Conservation (phyloP, 148 eudicot species). For the Vaccinium myrtillus region DNA sequence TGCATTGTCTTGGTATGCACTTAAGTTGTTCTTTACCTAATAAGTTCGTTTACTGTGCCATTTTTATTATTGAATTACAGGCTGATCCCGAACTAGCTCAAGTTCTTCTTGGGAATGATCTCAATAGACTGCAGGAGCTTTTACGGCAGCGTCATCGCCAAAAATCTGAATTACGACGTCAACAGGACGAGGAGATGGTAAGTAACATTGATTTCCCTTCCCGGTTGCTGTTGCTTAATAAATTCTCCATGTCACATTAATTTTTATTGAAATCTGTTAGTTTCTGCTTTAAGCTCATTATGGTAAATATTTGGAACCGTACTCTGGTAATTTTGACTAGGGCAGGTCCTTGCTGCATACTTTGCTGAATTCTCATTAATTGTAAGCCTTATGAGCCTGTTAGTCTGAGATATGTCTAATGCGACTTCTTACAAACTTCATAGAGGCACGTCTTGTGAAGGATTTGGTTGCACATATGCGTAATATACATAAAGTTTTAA, state of each 20-base stretch:
- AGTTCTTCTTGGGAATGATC: constrained; percentile 73
- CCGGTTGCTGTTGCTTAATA: background rate
- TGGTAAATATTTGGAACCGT: background rate
- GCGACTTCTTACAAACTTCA: too few species aligned
- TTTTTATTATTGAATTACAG: constrained; percentile 39
- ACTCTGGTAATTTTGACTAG: background rate
- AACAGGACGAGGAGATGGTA: constrained; percentile 72
- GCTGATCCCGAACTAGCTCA: constrained; percentile 92
- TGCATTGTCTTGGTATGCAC: background rate
- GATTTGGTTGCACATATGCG: too few species aligned
- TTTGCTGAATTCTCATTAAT: background rate
- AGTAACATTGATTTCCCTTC: constrained; percentile 26
- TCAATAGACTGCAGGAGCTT: constrained; percentile 68
- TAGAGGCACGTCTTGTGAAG: too few species aligned
- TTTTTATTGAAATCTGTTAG: background rate
- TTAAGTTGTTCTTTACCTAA: background rate
- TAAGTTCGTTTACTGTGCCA: constrained; percentile 7
- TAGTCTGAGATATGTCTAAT: background rate
- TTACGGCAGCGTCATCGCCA: constrained; percentile 75
- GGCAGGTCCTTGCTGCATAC: background rate
- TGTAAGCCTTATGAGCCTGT: background rate
- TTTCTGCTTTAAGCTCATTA: background rate
- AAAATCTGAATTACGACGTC: constrained; percentile 52
- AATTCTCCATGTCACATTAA: background rate
- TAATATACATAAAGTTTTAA: too few species aligned